A percentile compares a stretch with the other conserved stretches of the same genome.
Conservation (phyloP, 1,139 yeast species). For the Entelexis paramagnoliae region DNA sequence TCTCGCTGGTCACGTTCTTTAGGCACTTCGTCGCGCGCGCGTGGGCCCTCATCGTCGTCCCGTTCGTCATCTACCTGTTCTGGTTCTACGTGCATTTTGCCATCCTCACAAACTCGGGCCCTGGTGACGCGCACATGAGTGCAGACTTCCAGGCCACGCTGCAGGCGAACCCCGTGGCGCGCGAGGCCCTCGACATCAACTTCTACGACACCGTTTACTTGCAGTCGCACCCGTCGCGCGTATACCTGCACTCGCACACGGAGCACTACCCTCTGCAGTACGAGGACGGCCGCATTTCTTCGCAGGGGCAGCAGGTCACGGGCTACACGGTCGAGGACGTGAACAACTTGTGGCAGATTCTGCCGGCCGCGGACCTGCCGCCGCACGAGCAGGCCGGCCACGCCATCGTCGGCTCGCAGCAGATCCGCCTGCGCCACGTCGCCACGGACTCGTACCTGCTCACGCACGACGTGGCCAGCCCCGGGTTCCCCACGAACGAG, state of each 20-base stretch:
- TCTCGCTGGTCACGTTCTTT: slow-evolving; percentile 46
- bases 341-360: slow-evolving; percentile 78
- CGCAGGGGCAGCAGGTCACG: slow-evolving; percentile 92
- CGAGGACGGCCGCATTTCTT: slow-evolving; percentile 92
- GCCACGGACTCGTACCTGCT: slow-evolving; percentile 67
- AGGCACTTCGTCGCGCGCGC: slow-evolving; percentile 73
- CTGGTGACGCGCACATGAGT: slow-evolving; percentile 92
- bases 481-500: slow-evolving; percentile 77
- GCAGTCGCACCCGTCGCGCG: slow-evolving; percentile 59
- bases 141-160: slow-evolving; percentile 87
- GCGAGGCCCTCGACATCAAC: slow-evolving; percentile 58
- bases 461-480: slow-evolving; percentile 98
- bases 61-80: slow-evolving; percentile 69
- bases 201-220: slow-evolving; percentile 68
- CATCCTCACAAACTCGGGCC: slow-evolving; percentile 74
- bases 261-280: slow-evolving; percentile 76
- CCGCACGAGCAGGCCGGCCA: slow-evolving; percentile 36
- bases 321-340: slow-evolving; percentile 41
- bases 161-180: slow-evolving; percentile 62
- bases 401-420: slow-evolving; percentile 50
- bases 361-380: slow-evolving; percentile 46
- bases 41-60: slow-evolving; percentile 62
- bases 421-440: slow-evolving; percentile 71
- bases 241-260: slow-evolving; percentile 64
- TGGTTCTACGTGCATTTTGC: slow-evolving; percentile 94